phyloP scores from a whole-genome alignment of 371 early-diverging fungal genomes.

The Mucor irregularis region DNA sequence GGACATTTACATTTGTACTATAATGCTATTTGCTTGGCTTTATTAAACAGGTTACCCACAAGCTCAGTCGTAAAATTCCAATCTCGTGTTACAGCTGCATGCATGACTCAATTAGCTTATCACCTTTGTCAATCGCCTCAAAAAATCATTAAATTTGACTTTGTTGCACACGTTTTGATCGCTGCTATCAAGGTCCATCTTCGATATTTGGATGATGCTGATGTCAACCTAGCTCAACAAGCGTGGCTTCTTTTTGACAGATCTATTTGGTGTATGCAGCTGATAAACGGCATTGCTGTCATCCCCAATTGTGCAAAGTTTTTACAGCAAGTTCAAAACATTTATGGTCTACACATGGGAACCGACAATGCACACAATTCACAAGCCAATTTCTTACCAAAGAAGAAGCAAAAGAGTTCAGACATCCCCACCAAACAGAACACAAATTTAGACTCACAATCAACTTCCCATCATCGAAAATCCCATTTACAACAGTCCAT shows the following conservation, averaged over 20 bases:
- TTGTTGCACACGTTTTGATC: conserved; percentile 24
- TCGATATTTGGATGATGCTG: conserved; percentile 21
- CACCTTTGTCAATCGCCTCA: conserved; percentile 27
- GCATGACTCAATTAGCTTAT: conserved; percentile 38
- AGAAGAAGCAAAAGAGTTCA: background rate
- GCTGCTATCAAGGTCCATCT: conserved; percentile 33
- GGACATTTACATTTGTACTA: conserved; percentile 30
- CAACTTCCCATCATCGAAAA: too few species aligned
- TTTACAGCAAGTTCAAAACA: conserved; percentile 32
- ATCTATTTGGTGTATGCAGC: conserved; percentile 28
- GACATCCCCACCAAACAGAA: too few species aligned
- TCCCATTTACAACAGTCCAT: too few species aligned
- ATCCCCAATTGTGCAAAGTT: conserved; percentile 43
- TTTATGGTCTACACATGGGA: conserved; percentile 16
- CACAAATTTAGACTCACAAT: too few species aligned
- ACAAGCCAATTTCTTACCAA: background rate
- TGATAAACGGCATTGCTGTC: conserved; percentile 24
- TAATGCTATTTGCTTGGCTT: conserved; percentile 16
- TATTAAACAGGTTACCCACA: conserved; percentile 16
- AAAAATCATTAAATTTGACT: conserved; percentile 33
- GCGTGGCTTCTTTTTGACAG: conserved; percentile 40
- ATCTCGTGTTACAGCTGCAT: conserved; percentile 26
- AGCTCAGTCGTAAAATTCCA: conserved; percentile 25
- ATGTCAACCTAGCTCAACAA: conserved; percentile 30
- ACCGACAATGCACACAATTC: background rate